Evolutionary conservation across 345 rosid genomes (phyloP).

Genomic region (Eucalyptus albens): DNA sequence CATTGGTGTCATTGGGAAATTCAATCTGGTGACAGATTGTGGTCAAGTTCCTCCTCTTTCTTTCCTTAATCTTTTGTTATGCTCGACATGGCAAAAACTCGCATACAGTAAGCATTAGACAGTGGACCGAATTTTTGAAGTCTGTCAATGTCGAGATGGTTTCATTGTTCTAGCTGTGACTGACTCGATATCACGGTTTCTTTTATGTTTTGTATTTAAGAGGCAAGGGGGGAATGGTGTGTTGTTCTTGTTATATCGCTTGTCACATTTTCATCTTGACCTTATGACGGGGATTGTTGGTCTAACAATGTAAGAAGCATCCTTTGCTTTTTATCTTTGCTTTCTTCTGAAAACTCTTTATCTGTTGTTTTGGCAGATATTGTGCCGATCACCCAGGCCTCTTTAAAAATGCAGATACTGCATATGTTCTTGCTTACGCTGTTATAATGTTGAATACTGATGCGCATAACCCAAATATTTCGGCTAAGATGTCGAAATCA

Average conservation of each 20-base stretch:
- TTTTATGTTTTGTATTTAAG: background rate
- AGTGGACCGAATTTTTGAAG: background rate
- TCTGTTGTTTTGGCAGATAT: constrained; percentile 41
- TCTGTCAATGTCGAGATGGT: background rate
- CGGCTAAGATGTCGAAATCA: constrained; percentile 95
- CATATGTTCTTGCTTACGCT: constrained; percentile 98
- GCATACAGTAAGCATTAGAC: background rate
- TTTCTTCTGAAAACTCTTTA: background rate
- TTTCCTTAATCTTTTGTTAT: background rate
- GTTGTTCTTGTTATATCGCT: background rate
- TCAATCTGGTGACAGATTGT: background rate
- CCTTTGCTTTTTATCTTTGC: background rate
- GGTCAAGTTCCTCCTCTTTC: background rate
- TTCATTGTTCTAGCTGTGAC: background rate
- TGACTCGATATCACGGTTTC: background rate
- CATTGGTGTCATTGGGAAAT: background rate
- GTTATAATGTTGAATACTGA: constrained; percentile 97
- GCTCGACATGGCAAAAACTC: background rate
- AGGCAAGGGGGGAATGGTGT: background rate
- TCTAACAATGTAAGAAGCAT: background rate
- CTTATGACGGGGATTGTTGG: background rate
- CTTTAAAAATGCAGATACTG: constrained; percentile 95
- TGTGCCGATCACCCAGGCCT: constrained; percentile 94
- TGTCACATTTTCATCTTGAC: background rate
- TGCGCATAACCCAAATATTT: constrained; percentile 93